Evolutionary conservation across 2,329 filamentous ascomycete species (phyloP).

Genomic region (Sporothrix globosa): DNA sequence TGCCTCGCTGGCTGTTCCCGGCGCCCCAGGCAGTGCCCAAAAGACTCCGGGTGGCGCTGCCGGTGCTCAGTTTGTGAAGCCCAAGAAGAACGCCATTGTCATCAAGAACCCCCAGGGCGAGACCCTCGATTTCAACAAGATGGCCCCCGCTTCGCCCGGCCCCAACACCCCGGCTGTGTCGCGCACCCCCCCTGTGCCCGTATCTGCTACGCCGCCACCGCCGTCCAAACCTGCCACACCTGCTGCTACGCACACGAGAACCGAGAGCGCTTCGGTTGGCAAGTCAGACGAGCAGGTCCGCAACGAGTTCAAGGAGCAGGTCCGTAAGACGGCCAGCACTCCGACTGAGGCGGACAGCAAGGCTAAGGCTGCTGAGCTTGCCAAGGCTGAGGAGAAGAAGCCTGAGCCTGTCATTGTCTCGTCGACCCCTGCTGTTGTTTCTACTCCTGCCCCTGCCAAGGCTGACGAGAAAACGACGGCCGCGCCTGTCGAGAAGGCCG

Average conservation of each 20-base stretch:
- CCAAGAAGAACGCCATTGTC: conserved; percentile 71
- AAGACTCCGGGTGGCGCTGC: conserved; percentile 45
- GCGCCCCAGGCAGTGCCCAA: conserved; percentile 42
- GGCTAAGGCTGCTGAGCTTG: conserved; percentile 37
- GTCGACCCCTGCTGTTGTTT: conserved; percentile 16
- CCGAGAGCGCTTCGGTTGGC: conserved; percentile 66
- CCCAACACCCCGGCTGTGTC: conserved; percentile 54
- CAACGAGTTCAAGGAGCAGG: conserved; percentile 79
- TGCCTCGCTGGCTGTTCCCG: conserved; percentile 61
- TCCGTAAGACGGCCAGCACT: conserved; percentile 54
- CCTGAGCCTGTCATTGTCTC: conserved; percentile 23
- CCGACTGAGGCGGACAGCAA: conserved; percentile 40
- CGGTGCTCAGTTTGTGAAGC: conserved; percentile 54
- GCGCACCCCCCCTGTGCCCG: conserved; percentile 70
- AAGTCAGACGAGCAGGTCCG: conserved; percentile 83
- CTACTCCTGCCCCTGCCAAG: not conserved
- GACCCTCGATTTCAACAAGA: conserved; percentile 68
- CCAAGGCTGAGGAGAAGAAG: conserved; percentile 27
- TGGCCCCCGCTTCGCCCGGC: conserved; percentile 60
- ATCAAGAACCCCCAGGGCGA: conserved; percentile 86
- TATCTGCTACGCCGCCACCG: conserved; percentile 76
- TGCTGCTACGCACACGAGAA: conserved; percentile 65
- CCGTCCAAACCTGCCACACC: conserved; percentile 74
- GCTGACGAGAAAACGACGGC: conserved; percentile 20
- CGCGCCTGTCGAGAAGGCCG: conserved; percentile 4